Percentiles rank a stretch among this genome's conserved stretches.
phyloP scores from a whole-genome alignment of 2,329 filamentous ascomycete genomes.

The Sphaerostilbella broomeana region DNA sequence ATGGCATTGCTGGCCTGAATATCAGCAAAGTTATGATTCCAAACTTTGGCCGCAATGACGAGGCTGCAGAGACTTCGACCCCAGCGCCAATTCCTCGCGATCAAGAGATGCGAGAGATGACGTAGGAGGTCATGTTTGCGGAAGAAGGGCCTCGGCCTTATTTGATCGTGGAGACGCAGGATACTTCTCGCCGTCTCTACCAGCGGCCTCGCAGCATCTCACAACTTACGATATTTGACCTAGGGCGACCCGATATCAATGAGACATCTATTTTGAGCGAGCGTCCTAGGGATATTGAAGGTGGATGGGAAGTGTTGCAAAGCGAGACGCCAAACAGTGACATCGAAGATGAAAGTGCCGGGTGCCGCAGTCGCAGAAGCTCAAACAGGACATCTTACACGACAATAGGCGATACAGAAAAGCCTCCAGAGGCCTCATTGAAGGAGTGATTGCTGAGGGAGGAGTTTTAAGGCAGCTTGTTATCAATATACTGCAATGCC shows the following conservation, averaged over 20 bases:
- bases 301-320: no score
- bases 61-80: constrained; percentile 13
- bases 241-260: not conserved
- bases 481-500: no score
- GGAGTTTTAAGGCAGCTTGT: no score
- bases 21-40: constrained; percentile 42
- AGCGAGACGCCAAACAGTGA: no score
- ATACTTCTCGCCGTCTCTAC: constrained; percentile 19
- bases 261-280: not conserved
- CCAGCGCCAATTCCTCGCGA: constrained; percentile 25
- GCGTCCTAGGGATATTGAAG: no score
- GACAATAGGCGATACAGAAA: no score
- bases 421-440: no score
- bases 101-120: constrained; percentile 41
- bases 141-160: constrained; percentile 26
- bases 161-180: constrained; percentile 25
- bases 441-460: no score
- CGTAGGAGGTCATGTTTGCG: constrained; percentile 37
- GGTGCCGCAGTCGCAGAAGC: no score
- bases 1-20: constrained; percentile 42
- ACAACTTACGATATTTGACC: constrained; percentile 6
- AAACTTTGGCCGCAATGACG: constrained; percentile 24
- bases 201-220: constrained; percentile 11
- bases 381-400: no score
- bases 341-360: no score